Base-by-base conservation (phyloP, 352 stramenopile species). In the Globisporangium rhizosaccharum region DNA sequence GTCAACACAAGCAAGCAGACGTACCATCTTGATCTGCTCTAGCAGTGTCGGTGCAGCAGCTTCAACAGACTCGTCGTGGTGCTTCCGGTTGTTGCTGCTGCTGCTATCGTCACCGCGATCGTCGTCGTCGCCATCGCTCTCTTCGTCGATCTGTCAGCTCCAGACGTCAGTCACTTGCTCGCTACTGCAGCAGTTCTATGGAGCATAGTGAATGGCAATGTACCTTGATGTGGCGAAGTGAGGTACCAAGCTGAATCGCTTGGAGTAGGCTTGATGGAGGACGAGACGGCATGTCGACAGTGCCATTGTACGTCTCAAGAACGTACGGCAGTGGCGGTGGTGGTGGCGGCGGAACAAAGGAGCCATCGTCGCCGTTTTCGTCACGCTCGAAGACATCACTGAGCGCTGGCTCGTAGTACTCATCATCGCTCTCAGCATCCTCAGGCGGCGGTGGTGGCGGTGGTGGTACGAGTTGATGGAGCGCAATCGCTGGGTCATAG, bases 21-120 rank as follows among this genome's bases (percentile, higher is more conserved):
- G 33, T 47, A 76, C 70, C 61, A 70, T 61, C 36, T 71, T 71
- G 48, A 88, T 86, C 57, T 86, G 78, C 23, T 85, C 60, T 1
- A 87, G 65, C 0, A 86, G 63, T 26, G 60, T 75, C 12, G 57
- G 28, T 2, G 51, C 51, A 10, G 20, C 23, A 23, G 23, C 23
- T 23, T 0, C 23, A 23, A 23, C 23, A 23, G 23, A 23, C 23
- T 23, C 23, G 10, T 17, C n/a, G 11, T 14, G 20, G 11, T 15
- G 33, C 20, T 36, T 36, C 30, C 30, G 30, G 9, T 9, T 36
- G 6, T 0, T 5, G 30, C 30, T 36, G 30, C 30, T 5, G 9
- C 9, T 9, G 30, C 9, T 9, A 9, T 9, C 30, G 30, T 36
- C 30, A 2, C n/a, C 11, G 12, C 28, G 11, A 18, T 14, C 8